A percentile compares a stretch with the other conserved stretches of the same genome.
phyloP scores from a whole-genome alignment of 352 stramenopile genomes.

The Phytopythium kandeliae region DNA sequence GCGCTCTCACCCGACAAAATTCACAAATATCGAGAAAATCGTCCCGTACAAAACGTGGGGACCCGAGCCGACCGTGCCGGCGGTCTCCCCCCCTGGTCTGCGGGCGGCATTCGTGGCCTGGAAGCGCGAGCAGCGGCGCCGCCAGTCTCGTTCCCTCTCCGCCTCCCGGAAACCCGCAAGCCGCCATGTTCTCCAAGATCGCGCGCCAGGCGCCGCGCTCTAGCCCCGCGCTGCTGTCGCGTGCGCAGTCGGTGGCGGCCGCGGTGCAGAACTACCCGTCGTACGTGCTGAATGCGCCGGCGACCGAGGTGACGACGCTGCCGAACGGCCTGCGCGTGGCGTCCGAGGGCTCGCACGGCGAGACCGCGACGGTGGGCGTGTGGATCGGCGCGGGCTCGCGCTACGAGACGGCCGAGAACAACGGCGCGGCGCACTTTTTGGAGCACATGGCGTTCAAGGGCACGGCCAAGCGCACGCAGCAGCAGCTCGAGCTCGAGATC shows the following conservation, averaged over 20 bases:
- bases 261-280: constrained; percentile 75
- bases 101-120: constrained; percentile 29
- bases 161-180: neutral
- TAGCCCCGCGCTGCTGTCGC: constrained; percentile 31
- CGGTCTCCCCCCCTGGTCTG: constrained; percentile 4
- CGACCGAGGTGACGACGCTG: constrained; percentile 96
- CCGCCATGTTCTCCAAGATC: constrained; percentile 68
- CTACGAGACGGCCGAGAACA: constrained; percentile 99
- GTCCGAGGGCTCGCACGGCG: constrained; percentile 94
- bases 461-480: constrained; percentile 95
- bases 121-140: constrained; percentile 13
- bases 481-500: constrained; percentile 99
- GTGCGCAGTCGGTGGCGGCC: constrained; percentile 63
- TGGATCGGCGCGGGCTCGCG: constrained; percentile 96
- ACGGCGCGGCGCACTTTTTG: constrained; percentile 99
- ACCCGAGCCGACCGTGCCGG: constrained; percentile 8
- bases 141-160: constrained; percentile 3
- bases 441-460: constrained; percentile 99
- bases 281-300: constrained; percentile 91
- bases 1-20: constrained; percentile 2
- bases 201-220: constrained; percentile 29
- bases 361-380: constrained; percentile 98
- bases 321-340: constrained; percentile 96
- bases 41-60: constrained; percentile 18
- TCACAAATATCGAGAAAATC: constrained; percentile 9